Conservation (phyloP, 345 rosid species). For the Lenwebbia sp. region DNA sequence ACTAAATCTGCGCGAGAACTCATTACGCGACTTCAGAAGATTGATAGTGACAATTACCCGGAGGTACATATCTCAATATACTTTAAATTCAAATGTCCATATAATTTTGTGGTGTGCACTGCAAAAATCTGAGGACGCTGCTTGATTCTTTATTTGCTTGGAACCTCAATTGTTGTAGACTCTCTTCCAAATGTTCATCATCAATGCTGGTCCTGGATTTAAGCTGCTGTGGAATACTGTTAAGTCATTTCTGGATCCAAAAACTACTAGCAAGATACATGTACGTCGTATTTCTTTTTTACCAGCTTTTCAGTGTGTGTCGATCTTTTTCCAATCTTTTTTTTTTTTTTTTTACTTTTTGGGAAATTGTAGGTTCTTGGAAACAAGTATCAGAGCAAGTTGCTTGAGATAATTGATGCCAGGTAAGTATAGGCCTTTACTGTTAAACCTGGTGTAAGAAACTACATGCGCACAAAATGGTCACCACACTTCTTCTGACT, state of each 20-base stretch:
- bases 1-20: constrained; percentile 93
- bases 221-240: constrained; percentile 84
- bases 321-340: background rate
- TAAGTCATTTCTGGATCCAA: constrained; percentile 90
- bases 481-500: background rate
- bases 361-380: constrained; percentile 73
- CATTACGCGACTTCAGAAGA: constrained; percentile 78
- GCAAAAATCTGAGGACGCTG: background rate
- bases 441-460: background rate
- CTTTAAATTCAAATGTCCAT: background rate
- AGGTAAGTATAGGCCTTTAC: constrained; percentile 26
- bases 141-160: background rate
- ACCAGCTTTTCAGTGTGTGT: background rate
- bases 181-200: constrained; percentile 95
- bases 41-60: constrained; percentile 97
- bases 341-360: background rate
- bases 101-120: background rate
- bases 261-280: constrained; percentile 92
- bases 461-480: background rate
- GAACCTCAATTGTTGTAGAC: constrained; percentile 41
- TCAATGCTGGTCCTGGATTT: constrained; percentile 93
- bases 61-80: constrained; percentile 42
- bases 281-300: constrained; percentile 24
- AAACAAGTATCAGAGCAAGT: constrained; percentile 68
- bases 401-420: constrained; percentile 86